Evolutionary conservation across 2,329 filamentous ascomycete genomes (phyloP).

Genomic region (Stylonectria norvegica): DNA sequence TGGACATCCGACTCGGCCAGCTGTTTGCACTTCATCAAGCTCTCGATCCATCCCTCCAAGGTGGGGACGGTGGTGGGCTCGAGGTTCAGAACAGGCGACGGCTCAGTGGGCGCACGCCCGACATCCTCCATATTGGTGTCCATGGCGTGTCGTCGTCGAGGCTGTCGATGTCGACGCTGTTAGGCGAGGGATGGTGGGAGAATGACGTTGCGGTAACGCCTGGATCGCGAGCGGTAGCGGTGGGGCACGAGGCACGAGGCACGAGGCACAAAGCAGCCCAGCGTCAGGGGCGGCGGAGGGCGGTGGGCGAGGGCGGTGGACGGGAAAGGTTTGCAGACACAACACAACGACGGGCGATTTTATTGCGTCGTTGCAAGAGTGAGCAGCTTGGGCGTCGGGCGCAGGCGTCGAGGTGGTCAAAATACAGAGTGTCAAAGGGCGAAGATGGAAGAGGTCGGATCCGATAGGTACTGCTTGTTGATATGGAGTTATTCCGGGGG

Average conservation of each 20-base stretch:
- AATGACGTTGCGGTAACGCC: conserved; percentile 32
- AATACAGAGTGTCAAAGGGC: too few species aligned
- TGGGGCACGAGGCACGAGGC: too few species aligned
- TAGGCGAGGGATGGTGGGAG: conserved; percentile 17
- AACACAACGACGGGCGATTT: too few species aligned
- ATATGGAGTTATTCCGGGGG: too few species aligned
- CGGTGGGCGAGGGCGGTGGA: conserved; percentile 1
- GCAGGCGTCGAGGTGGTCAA: too few species aligned
- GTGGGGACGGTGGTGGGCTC: conserved; percentile 90
- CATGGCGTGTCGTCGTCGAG: conserved; percentile 49
- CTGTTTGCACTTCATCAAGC: conserved; percentile 98
- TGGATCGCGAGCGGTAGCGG: conserved; percentile 30
- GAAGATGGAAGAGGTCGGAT: too few species aligned
- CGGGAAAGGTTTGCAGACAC: too few species aligned
- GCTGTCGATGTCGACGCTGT: conserved; percentile 8
- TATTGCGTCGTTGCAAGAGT: too few species aligned
- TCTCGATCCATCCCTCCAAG: conserved; percentile 97
- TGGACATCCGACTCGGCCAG: conserved; percentile 91
- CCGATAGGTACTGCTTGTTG: too few species aligned
- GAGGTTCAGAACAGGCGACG: conserved; percentile 62
- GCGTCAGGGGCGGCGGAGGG: conserved; percentile 19
- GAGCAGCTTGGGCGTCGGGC: too few species aligned
- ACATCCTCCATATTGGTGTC: conserved; percentile 99
- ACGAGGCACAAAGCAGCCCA: conserved; percentile 29
- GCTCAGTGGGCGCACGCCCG: conserved; percentile 75